Percentiles rank a stretch among this genome's conserved stretches.
Evolutionary conservation across 257 asterid genomes (phyloP).

Genomic region (Rauvolfia tetraphylla): DNA sequence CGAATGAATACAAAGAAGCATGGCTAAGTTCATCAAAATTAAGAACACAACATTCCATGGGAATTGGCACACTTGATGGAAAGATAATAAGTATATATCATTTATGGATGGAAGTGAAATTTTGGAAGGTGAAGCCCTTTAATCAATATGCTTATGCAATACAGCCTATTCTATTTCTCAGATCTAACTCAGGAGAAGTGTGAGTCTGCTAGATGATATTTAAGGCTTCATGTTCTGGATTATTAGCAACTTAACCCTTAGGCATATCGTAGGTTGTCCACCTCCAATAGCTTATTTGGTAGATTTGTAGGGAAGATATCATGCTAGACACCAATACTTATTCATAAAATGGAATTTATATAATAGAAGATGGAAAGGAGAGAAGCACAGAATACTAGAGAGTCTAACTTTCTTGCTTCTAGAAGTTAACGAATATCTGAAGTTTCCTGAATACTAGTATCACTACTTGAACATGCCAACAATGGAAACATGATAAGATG

Average conservation of each 20-base stretch:
- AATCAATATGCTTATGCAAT: neutral
- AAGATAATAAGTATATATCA: neutral
- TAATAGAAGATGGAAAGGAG: neutral
- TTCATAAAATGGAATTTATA: neutral
- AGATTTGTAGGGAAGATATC: neutral
- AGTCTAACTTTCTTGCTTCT: neutral
- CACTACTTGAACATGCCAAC: neutral
- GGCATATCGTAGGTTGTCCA: neutral
- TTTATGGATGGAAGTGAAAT: neutral
- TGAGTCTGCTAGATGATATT: neutral
- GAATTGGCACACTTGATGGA: neutral
- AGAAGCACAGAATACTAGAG: neutral
- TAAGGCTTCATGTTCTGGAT: neutral
- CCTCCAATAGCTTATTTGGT: neutral
- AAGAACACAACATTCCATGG: neutral
- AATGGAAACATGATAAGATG: neutral
- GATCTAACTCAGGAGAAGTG: neutral
- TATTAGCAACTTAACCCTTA: neutral
- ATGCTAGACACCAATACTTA: neutral
- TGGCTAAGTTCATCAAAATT: neutral
- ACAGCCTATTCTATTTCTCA: neutral
- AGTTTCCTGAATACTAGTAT: neutral
- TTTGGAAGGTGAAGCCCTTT: neutral
- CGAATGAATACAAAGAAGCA: slow-evolving; percentile 3
- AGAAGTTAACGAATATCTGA: neutral